phyloP scores from a whole-genome alignment of 2,329 filamentous ascomycete genomes.

The Camptophora hylomeconis region DNA sequence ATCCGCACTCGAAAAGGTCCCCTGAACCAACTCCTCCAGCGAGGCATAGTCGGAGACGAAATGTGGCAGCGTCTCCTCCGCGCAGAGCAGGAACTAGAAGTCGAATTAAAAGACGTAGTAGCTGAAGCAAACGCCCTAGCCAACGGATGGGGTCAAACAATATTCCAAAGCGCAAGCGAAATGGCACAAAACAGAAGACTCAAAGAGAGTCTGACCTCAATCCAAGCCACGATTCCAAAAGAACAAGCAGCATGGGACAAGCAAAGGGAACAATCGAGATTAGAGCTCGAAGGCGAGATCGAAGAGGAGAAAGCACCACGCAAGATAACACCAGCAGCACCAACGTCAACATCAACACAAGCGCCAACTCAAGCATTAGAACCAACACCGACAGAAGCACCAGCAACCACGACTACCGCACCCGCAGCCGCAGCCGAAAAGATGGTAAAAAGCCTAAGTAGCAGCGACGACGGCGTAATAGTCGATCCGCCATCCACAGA shows the following conservation, averaged over 20 bases:
- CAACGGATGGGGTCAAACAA: constrained; percentile 80
- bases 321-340: constrained; percentile 4
- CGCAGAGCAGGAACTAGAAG: constrained; percentile 95
- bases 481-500: constrained; percentile 48
- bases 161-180: constrained; percentile 96
- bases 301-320: constrained; percentile 30
- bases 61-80: constrained; percentile 83
- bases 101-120: constrained; percentile 87
- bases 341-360: not conserved
- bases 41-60: constrained; percentile 90
- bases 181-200: constrained; percentile 75
- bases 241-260: constrained; percentile 89
- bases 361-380: not conserved
- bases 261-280: constrained; percentile 68
- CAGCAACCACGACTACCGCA: constrained; percentile 1
- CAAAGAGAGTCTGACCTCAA: constrained; percentile 60
- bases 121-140: constrained; percentile 75
- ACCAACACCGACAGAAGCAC: not conserved
- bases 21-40: constrained; percentile 66
- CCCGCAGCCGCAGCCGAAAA: constrained; percentile 1
- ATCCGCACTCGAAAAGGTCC: constrained; percentile 82
- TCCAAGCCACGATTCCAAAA: constrained; percentile 54
- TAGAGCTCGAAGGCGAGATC: constrained; percentile 54
- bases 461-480: constrained; percentile 64
- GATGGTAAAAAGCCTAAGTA: constrained; percentile 30